Conservation (phyloP, 805 yeast species). For the Starmerella riodocensis region DNA sequence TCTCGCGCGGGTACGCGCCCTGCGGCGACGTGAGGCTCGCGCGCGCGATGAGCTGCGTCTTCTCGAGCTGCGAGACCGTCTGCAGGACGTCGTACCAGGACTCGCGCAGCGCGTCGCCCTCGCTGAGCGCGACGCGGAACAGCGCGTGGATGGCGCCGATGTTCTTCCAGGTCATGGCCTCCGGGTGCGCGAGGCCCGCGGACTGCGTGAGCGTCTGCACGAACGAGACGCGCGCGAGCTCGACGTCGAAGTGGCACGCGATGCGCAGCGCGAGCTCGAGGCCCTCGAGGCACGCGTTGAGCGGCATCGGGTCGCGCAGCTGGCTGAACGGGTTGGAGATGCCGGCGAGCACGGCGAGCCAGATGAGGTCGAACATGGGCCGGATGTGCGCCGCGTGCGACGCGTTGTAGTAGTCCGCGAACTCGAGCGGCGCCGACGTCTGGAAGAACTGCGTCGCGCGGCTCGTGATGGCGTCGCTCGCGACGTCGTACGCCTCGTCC, state of each 20-base stretch:
- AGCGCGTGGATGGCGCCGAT: slow-evolving; percentile 65
- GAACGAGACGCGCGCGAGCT: slow-evolving; percentile 76
- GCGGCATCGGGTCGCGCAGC: slow-evolving; percentile 45
- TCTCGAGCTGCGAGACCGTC: slow-evolving; percentile 79
- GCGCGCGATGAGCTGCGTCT: slow-evolving; percentile 77
- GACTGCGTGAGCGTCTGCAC: slow-evolving; percentile 81
- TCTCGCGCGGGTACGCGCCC: slow-evolving; percentile 18
- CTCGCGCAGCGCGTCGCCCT: slow-evolving; percentile 57
- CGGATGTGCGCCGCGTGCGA: slow-evolving; percentile 79
- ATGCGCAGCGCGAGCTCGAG: slow-evolving; percentile 69
- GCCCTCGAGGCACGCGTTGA: slow-evolving; percentile 57
- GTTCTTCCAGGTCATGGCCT: slow-evolving; percentile 66
- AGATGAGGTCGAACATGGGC: slow-evolving; percentile 82
- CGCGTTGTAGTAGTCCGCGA: slow-evolving; percentile 61
- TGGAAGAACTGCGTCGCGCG: slow-evolving; percentile 79
- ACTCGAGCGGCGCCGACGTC: slow-evolving; percentile 32
- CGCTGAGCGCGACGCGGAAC: slow-evolving; percentile 61
- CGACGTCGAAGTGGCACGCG: slow-evolving; percentile 69
- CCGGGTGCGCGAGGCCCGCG: slow-evolving; percentile 60
- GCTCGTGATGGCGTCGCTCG: slow-evolving; percentile 78
- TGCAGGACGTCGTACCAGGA: slow-evolving; percentile 80
- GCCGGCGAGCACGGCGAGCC: slow-evolving; percentile 97
- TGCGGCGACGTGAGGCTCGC: slow-evolving; percentile 34
- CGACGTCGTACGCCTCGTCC: slow-evolving; percentile 74
- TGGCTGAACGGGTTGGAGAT: slow-evolving; percentile 88